phyloP scores from a whole-genome alignment of 2,329 filamentous ascomycete species.

The Phialophora macrospora region DNA sequence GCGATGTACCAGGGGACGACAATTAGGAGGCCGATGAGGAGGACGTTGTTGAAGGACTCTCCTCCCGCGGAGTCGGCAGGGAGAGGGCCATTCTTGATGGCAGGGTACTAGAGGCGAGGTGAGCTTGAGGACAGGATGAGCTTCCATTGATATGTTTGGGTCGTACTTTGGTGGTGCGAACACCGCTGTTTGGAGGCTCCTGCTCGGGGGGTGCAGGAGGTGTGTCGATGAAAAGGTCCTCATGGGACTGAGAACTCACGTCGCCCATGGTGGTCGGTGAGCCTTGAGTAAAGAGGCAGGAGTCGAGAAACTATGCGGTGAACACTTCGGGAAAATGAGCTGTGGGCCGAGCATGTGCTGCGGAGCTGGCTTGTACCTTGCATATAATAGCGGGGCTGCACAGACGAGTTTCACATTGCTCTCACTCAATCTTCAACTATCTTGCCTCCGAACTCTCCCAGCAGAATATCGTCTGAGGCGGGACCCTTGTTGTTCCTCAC shows the following conservation, averaged over 20 bases:
- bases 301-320: constrained; percentile 8
- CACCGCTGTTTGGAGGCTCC: constrained; percentile 63
- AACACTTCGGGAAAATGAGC: constrained; percentile 13
- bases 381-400: constrained; percentile 8
- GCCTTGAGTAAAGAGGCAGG: constrained; percentile 28
- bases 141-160: constrained; percentile 24
- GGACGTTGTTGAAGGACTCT: constrained; percentile 83
- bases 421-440: constrained; percentile 62
- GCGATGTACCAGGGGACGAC: constrained; percentile 78
- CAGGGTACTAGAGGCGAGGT: constrained; percentile 66
- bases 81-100: constrained; percentile 92
- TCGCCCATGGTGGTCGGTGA: constrained; percentile 45
- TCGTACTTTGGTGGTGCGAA: constrained; percentile 65
- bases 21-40: constrained; percentile 72
- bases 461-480: constrained; percentile 70
- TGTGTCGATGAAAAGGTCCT: constrained; percentile 63
- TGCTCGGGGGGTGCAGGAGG: constrained; percentile 60
- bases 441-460: constrained; percentile 73
- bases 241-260: constrained; percentile 51
- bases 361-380: constrained; percentile 11
- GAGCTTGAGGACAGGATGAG: not conserved
- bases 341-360: not conserved
- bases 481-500: constrained; percentile 61
- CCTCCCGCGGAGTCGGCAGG: constrained; percentile 84
- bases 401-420: not conserved